Base-by-base conservation (phyloP, 768 basidiomycete genomes). In the Tylopilus intermedius region DNA sequence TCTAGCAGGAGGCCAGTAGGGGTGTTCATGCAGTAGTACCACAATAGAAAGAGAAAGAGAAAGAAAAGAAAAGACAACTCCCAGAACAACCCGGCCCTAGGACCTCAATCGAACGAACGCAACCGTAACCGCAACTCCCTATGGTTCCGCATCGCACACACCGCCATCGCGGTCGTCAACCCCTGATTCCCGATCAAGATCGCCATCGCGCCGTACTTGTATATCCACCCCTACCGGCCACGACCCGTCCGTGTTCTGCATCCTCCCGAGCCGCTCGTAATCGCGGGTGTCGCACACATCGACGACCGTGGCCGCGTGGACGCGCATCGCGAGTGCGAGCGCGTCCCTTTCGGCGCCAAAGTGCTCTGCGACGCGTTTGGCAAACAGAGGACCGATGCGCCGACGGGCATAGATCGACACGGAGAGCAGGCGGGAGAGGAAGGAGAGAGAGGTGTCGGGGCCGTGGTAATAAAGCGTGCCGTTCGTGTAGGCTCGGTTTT, bases 161-260 rank as follows among this genome's bases (percentile, higher is more conserved):
- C 43, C 0, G 62, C 59, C 29, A 62, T 30, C 18, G 62, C 62
- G 27, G 62, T 64, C 47, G 62, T 63, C 32, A 63, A 2, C 0
- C 62, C 62, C 44, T 42, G 40, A 24, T 62, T 63, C 39, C 62
- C 62, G 3, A 59, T 51, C 38, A 54, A 35, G 3, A 54, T 45
- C 50, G 3, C 30, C 18, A 18, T 48, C 1, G 41, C 26, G 4
- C 42, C 52, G 11, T 50, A 44, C 47, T 35, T 64, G 59, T 55
- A 64, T 0, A 54, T 47, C 62, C 62, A 64, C 10, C 62, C 18
- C 62, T 15, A 40, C 38, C 26, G 50, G 62, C 62, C 62, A 62
- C 2, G 62, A 64, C 2, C 62, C 62, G 15, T 62, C 62, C 1
- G 11, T 49, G 10, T 55, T 51, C 13, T 64, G 62, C 59, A 64